Evolutionary conservation across 805 yeast species (phyloP).

Genomic region (Yarrowia sp.): DNA sequence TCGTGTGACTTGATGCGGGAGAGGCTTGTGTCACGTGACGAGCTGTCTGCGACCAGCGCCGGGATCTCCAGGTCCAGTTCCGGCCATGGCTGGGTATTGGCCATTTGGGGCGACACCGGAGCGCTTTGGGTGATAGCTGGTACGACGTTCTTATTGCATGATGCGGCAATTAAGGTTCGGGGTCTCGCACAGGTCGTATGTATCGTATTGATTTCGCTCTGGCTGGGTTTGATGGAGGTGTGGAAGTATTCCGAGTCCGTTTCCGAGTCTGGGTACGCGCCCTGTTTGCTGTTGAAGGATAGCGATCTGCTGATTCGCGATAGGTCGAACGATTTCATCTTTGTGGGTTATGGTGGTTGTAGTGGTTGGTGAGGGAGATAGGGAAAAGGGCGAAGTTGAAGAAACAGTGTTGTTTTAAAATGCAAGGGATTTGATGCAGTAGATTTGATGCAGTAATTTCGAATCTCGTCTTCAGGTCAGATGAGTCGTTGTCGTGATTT

Average conservation of each 20-base stretch:
- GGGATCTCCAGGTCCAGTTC: constrained; percentile 19
- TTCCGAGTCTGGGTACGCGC: not conserved
- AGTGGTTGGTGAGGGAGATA: too few relatives aligned
- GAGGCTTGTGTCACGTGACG: constrained; percentile 9
- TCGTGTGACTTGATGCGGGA: constrained; percentile 24
- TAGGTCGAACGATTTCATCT: constrained; percentile 11
- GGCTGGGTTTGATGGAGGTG: constrained; percentile 17
- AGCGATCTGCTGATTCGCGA: constrained; percentile 12
- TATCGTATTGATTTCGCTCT: constrained; percentile 12
- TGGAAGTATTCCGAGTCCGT: constrained; percentile 12
- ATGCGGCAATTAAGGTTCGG: constrained; percentile 20
- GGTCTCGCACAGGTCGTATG: constrained; percentile 33
- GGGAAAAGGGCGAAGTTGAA: too few relatives aligned
- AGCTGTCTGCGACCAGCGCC: not conserved
- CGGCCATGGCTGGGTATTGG: constrained; percentile 6
- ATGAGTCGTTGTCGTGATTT: too few relatives aligned
- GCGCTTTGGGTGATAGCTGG: not conserved
- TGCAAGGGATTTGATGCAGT: too few relatives aligned
- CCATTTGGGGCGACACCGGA: constrained; percentile 8
- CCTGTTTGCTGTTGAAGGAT: constrained; percentile 20
- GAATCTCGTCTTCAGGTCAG: too few relatives aligned
- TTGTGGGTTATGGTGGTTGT: not conserved
- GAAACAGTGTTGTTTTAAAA: too few relatives aligned
- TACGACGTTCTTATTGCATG: constrained; percentile 2
- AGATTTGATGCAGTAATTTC: too few relatives aligned